Evolutionary conservation across 202 grass and related monocot species (phyloP).

Genomic region (Schoenoplectus tabernaemontani): DNA sequence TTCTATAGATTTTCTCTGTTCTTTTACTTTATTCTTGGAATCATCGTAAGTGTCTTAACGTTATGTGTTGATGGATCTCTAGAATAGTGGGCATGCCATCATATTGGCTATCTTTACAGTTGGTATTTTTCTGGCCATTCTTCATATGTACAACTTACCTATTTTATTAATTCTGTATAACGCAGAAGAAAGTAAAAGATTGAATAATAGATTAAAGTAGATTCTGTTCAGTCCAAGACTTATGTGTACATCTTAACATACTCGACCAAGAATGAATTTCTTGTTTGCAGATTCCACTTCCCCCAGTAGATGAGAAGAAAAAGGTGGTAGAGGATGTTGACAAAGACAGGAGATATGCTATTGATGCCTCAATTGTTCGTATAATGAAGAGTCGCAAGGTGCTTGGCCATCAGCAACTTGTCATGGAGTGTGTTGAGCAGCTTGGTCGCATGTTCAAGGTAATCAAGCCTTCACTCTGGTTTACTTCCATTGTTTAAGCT

Average conservation of each 20-base stretch:
- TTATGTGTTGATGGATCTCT: neutral
- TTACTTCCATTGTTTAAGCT: neutral
- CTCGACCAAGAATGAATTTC: conserved; percentile 14
- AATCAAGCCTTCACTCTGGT: neutral
- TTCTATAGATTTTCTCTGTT: too few species aligned
- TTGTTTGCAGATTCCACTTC: conserved; percentile 62
- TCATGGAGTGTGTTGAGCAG: conserved; percentile 88
- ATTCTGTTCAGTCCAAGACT: conserved; percentile 1
- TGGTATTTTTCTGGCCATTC: neutral
- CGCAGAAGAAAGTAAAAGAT: neutral
- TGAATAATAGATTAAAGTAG: neutral
- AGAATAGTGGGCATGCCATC: neutral
- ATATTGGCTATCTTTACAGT: neutral
- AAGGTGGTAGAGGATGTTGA: conserved; percentile 98
- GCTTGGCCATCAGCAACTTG: conserved; percentile 28
- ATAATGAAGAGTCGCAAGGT: too few species aligned
- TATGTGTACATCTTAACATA: neutral
- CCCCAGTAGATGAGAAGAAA: conserved; percentile 98
- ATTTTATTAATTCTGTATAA: neutral
- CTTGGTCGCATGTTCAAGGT: conserved; percentile 93
- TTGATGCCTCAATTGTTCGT: conserved; percentile 20
- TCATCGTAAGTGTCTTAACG: neutral
- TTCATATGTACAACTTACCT: neutral
- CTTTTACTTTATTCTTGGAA: conserved; percentile 57
- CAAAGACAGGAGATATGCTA: conserved; percentile 93